Evolutionary conservation across 2,329 filamentous ascomycete species (phyloP), one percentile per base, ranked within the genome.

Genomic region (Pezicula carpinea): DNA sequence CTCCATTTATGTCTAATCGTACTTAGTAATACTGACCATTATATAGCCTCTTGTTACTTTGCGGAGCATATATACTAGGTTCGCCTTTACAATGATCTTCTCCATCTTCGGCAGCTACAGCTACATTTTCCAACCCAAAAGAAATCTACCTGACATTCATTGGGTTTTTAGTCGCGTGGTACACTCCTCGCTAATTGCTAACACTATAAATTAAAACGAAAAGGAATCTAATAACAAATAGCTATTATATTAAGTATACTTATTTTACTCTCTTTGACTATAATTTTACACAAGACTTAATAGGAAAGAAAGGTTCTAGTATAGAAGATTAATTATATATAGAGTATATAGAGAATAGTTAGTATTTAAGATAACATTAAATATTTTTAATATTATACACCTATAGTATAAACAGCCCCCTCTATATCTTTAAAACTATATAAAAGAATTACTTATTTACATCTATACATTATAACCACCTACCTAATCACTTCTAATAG

Each of bases 51-150:
- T 75, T 34, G 66, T 74, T 26, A 62, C 68, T 33, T 55, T 66
- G n/a, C 70, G 71, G 33, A 71, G 67, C 41, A 55, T 77, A 2
- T 77, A 77, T 53, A 66, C 73, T 0, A 63, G 74, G 1, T 70
- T 67, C 53, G 67, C 71, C 43, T 77, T 77, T 39, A 74, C 70
- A 3, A 74, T 72, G 0, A 65, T 77, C 1, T 77, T 74, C 51
- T 70, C 63, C 44, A 76, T 77, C 64, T 76, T 77, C 0, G 71
- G 79, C 47, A 68, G 68, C 14, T 71, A 82, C 63, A 74, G 79
- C 54, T 57, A 67, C 50, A 68, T 70, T 0, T 76, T 76, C 48
- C 51, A 61, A 5, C 47, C 11, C 74, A 4, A 35, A 26, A 31
- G 19, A 43, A 32, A 8, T 31, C 33, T 39, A 39, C 10, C 40